A percentile compares a stretch with the other conserved stretches of the same genome.
phyloP scores from a whole-genome alignment of 768 basidiomycete genomes.

The Agrocybe pediades region DNA sequence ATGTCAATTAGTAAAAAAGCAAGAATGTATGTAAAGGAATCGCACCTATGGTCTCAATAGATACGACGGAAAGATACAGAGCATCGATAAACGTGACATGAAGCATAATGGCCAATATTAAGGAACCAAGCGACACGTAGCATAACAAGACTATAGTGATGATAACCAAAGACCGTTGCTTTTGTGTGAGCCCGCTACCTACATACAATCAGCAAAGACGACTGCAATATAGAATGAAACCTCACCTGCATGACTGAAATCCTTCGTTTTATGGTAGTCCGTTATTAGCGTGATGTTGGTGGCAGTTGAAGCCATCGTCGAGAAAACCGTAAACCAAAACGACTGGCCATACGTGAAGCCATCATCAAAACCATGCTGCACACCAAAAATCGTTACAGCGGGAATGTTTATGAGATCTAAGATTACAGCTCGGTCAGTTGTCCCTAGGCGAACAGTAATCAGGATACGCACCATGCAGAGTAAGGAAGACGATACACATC shows the following conservation, averaged over 20 bases:
- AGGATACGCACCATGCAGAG: slow-evolving; percentile 61
- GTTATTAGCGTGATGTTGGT: slow-evolving; percentile 69
- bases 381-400: slow-evolving; percentile 62
- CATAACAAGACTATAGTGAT: slow-evolving; percentile 72
- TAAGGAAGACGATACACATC: slow-evolving; percentile 61
- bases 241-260: slow-evolving; percentile 66
- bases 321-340: slow-evolving; percentile 80
- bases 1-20: slow-evolving; percentile 14
- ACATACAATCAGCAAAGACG: neutral
- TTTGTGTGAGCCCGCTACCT: slow-evolving; percentile 82
- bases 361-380: slow-evolving; percentile 58
- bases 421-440: neutral
- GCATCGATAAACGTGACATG: slow-evolving; percentile 67
- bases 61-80: slow-evolving; percentile 75
- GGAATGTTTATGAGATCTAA: slow-evolving; percentile 71
- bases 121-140: slow-evolving; percentile 74
- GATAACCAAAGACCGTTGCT: slow-evolving; percentile 79
- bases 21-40: neutral
- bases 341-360: slow-evolving; percentile 72
- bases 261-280: slow-evolving; percentile 58
- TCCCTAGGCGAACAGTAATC: neutral
- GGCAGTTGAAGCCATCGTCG: slow-evolving; percentile 63
- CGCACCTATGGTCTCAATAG: slow-evolving; percentile 67
- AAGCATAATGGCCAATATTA: slow-evolving; percentile 55
- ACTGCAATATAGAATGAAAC: neutral